Evolutionary conservation across 805 yeast species (phyloP).

Genomic region (Candida patagonica): DNA sequence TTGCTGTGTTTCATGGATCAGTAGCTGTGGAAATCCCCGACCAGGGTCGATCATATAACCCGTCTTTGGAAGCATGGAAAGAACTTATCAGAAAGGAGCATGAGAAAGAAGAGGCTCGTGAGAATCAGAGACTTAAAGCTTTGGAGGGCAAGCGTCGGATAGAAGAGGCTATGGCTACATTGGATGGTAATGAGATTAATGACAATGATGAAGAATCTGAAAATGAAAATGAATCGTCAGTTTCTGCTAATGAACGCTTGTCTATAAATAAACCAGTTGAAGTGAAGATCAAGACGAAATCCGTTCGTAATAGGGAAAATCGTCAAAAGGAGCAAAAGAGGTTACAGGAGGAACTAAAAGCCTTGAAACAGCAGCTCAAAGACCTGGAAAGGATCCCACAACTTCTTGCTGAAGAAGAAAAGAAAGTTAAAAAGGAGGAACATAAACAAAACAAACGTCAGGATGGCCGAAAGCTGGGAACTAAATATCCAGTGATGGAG

Average conservation of each 20-base stretch:
- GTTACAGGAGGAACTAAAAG: conserved; percentile 48
- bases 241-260: conserved; percentile 14
- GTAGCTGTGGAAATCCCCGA: conserved; percentile 44
- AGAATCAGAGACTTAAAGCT: conserved; percentile 50
- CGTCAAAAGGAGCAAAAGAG: conserved; percentile 40
- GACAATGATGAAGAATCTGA: conserved; percentile 17
- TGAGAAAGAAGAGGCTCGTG: conserved; percentile 54
- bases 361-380: conserved; percentile 48
- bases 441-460: conserved; percentile 15
- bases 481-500: conserved; percentile 39
- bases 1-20: conserved; percentile 43
- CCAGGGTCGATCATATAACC: conserved; percentile 91
- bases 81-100: conserved; percentile 58
- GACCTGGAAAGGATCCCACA: conserved; percentile 44
- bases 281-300: conserved; percentile 62
- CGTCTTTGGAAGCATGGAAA: conserved; percentile 78
- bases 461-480: conserved; percentile 23
- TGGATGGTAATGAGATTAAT: conserved; percentile 38
- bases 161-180: conserved; percentile 50
- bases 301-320: conserved; percentile 64
- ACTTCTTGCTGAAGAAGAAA: conserved; percentile 18
- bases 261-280: conserved; percentile 67
- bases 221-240: conserved; percentile 26
- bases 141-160: conserved; percentile 58
- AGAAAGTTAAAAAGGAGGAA: conserved; percentile 14